Base-by-base conservation (phyloP, 1,284 basidiomycete species). In the Malassezia equina region DNA sequence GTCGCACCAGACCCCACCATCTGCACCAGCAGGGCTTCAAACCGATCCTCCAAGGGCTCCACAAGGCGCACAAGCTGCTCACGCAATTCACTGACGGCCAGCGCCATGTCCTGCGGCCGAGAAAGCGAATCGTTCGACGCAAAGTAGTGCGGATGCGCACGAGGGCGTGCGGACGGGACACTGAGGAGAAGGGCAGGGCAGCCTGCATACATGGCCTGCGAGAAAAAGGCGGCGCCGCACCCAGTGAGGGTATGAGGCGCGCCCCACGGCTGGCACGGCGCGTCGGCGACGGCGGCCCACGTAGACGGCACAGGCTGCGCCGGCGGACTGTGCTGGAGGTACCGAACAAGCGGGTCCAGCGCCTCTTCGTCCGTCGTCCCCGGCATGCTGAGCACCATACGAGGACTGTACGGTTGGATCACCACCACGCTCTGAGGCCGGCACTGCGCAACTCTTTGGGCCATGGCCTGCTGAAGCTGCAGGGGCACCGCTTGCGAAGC, bases 191-290 rank as follows among this genome's bases (percentile, higher is more conserved):
- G 36, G 21, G 40, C 55, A 5, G 55, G 49, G 23, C 27, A 25
- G 4, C 19, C 17, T 11, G 8, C 3, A 40, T 43, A 43, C 31
- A 43, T 24, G 13, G 31, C 43, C 21, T 47, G 29, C 3, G 43
- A 25, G 21, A 43, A 43, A 7, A 57, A 32, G 8, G 49, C 50
- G 11, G 55, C 55, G 8, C 32, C 44, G 19, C 31, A 27, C 6
- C 55, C 55, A 5, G 44, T 42, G 17, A 51, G 29, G 1, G 32
- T 47, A 17, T 57, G 52, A n/a, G 55, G 55, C 9, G 39, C 32
- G 13, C 29, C 45, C 55, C 55, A 57, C 8, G 49, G 55, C 29
- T 19, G n/a, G 4, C 12, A 28, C 23, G 6, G 3, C 24, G n/a
- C 7, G 17, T 28, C 12, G 28, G 31, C 11, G 17, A 27, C n/a